These are phyloP conservation scores for Arabidopsis suecica DNA, from an alignment of 345 rosid genomes.

Conservation along the genomic window DNA sequence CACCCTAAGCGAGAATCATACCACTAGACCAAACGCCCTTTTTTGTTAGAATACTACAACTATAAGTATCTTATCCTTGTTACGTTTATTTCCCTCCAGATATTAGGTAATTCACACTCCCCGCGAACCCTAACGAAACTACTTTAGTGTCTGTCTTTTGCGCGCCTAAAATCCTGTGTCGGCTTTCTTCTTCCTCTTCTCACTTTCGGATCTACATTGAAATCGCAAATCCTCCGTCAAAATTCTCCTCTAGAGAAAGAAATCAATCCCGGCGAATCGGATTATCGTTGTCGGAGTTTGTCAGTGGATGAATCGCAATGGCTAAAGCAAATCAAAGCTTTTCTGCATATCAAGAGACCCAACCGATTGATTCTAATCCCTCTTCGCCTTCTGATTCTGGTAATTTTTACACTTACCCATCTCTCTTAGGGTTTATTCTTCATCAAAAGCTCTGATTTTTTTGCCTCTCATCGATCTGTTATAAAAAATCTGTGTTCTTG, in stretches of 20 bases:
- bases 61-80: rapidly evolving
- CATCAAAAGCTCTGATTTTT: background rate
- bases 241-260: background rate
- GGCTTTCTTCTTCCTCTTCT: slow-evolving; percentile 10
- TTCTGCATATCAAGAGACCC: slow-evolving; percentile 39
- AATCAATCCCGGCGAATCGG: slow-evolving; percentile 19
- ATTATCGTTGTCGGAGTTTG: background rate
- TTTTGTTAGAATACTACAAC: rapidly evolving
- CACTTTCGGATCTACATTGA: slow-evolving; percentile 9
- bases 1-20: slow-evolving; percentile 93
- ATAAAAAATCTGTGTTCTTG: background rate
- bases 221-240: background rate
- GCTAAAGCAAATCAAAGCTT: slow-evolving; percentile 18
- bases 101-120: background rate
- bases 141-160: slow-evolving; percentile 22
- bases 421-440: slow-evolving; percentile 9
- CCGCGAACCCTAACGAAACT: slow-evolving; percentile 44
- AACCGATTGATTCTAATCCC: slow-evolving; percentile 45
- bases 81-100: slow-evolving; percentile 23
- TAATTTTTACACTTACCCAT: slow-evolving; percentile 4
- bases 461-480: background rate
- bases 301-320: slow-evolving; percentile 44
- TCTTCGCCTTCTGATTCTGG: slow-evolving; percentile 45
- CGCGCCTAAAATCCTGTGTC: slow-evolving; percentile 27
- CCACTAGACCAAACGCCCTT: slow-evolving; percentile 91